A percentile compares a stretch with the other conserved stretches of the same genome.
phyloP scores from a whole-genome alignment of 2,329 filamentous ascomycete species.

The Aspergillus quadrilineatus region DNA sequence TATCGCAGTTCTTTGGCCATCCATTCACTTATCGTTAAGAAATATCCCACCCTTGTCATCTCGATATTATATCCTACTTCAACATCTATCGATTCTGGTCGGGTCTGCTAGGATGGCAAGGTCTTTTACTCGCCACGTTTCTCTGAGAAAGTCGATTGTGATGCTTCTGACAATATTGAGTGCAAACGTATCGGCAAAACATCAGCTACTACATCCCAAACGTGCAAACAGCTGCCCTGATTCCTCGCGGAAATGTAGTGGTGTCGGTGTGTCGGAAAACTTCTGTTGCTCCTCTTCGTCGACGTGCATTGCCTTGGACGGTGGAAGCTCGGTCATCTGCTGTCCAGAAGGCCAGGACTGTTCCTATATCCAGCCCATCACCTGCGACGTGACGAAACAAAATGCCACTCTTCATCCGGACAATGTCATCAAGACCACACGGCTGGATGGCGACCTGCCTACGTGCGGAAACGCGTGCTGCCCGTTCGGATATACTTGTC shows the following conservation, averaged over 20 bases:
- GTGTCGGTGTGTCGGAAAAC: constrained; percentile 37
- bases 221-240: constrained; percentile 31
- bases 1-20: constrained; percentile 3
- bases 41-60: neutral
- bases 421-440: constrained; percentile 44
- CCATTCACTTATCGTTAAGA: neutral
- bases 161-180: constrained; percentile 26
- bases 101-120: constrained; percentile 20
- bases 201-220: constrained; percentile 26
- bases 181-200: constrained; percentile 20
- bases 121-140: constrained; percentile 5
- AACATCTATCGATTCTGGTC: neutral
- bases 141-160: constrained; percentile 17
- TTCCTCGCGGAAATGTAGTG: constrained; percentile 38
- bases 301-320: constrained; percentile 45
- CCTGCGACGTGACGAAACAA: constrained; percentile 45
- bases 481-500: constrained; percentile 49
- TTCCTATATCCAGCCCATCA: constrained; percentile 42
- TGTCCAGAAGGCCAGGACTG: constrained; percentile 46
- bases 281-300: constrained; percentile 46
- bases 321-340: constrained; percentile 45
- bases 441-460: constrained; percentile 39
- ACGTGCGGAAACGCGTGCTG: constrained; percentile 47
- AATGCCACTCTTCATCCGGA: constrained; percentile 40
- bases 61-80: neutral